Evolutionary conservation across 306 rosid species (phyloP), one percentile per base, ranked within the genome.

Genomic region (Lupinus albus): DNA sequence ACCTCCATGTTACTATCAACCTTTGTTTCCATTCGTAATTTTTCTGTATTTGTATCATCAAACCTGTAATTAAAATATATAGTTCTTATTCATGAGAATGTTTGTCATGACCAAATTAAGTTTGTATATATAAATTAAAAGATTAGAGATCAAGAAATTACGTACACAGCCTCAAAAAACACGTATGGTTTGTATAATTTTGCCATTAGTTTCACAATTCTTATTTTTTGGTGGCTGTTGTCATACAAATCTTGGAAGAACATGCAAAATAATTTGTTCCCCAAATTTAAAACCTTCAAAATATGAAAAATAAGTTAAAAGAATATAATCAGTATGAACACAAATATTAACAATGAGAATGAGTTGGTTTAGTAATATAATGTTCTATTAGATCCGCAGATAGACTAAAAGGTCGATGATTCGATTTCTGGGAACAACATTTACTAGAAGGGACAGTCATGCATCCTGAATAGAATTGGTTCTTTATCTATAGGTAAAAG

Each of bases 1-100:
- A 6, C 47, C 32, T 36, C 11, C 36, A 16, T 8, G 45, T 54
- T n/a, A 30, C n/a, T n/a, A n/a, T n/a, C n/a, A n/a, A n/a, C n/a
- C n/a, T 48, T 72, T 45, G 67, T 32, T 36, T 1, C 14, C 13
- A 1, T 18, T 8, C 66, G 4, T 13, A 86, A 63, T 9, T 12
- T 72, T 62, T 86, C 76, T 2, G 81, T 33, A 65, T 83, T 74
- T 1, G 60, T 51, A 60, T 83, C 88, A 7, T 83, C 79, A 72
- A 83, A 83, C 1, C 91, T 84, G 73, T 52, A 11, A 42, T 0
- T 14, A 13, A 1, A 25, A 25, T 25, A 6, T 2, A 36, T 45
- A n/a, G n/a, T n/a, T n/a, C n/a, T n/a, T n/a, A n/a, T 35, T 50
- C 14, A 30, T 13, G 17, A 30, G 17, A 2, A 10, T 16, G 0